These are phyloP conservation scores for Pseudoturritis turrita DNA, from an alignment of 345 rosid species.

Conservation along the genomic window DNA sequence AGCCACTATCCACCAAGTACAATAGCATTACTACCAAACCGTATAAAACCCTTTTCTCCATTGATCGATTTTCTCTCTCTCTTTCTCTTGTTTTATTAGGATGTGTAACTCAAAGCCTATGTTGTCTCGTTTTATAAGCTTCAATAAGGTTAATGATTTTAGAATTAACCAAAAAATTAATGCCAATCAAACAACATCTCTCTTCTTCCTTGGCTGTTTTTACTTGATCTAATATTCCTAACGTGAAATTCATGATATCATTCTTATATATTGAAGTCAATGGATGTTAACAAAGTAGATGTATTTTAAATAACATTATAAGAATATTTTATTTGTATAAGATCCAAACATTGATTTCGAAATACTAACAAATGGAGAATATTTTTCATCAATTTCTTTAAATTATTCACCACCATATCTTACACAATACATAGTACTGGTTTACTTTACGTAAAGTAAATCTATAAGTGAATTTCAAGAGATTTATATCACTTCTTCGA, in stretches of 20 bases:
- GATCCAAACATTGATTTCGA: background rate
- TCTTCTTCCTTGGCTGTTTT: background rate
- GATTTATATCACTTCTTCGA: no score
- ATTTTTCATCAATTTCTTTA: background rate
- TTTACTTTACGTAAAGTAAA: no score
- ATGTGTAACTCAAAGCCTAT: background rate
- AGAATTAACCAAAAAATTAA: background rate
- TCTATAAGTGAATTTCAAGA: no score
- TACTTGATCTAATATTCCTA: background rate
- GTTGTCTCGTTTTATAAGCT: constrained; percentile 13
- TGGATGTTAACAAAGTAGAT: background rate
- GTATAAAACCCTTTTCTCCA: constrained; percentile 5
- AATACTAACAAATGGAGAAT: background rate
- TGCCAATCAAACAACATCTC: background rate
- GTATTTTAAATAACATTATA: background rate
- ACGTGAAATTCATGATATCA: background rate
- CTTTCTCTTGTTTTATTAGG: background rate
- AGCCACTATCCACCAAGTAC: background rate
- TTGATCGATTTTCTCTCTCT: background rate
- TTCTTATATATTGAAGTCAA: background rate
- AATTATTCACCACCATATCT: no score
- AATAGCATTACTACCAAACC: constrained; percentile 3
- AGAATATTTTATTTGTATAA: background rate
- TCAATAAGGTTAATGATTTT: background rate
- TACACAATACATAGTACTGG: no score